Evolutionary conservation across 176 grass and related monocot genomes (phyloP), one percentile per base, ranked within the genome.

Genomic region (Zoysia pacifica): DNA sequence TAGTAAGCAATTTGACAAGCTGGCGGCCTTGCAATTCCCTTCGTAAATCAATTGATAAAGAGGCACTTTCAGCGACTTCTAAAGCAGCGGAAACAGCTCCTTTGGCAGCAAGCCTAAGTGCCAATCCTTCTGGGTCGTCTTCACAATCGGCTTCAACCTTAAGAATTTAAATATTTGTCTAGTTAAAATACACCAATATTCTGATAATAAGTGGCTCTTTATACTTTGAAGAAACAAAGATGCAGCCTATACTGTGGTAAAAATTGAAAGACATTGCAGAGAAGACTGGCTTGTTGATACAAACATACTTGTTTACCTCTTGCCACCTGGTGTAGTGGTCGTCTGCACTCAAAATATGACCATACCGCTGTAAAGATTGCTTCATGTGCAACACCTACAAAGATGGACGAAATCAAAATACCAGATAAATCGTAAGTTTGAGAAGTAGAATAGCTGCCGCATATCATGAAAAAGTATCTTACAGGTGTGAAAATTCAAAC

Each of bases 1-100:
- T 94, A 19, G 90, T 98, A 49, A 98, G 82, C 84, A 98, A 64
- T 62, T 98, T 94, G 79, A 98, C 95, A 64, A 98, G 90, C 45
- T 98, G 95, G 53, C 92, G 89, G 35, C 95, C 95, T 91, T 98
- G 95, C 82, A 98, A 84, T 82, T 98, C 95, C 64, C 95, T 88
- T 70, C 95, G 89, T 65, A 98, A 87, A 85, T 92, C 90, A 79
- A 92, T 90, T 71, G 95, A 92, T 88, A 94, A 79, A 78, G 95
- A 94, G 55, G 95, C 83, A 91, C 91, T 93, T 88, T 98, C 95
- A 86, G 91, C 91, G 37, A 97, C 95, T 76, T 94, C 87, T 76
- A 97, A 65, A 85, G 95, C 95, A 87, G 95, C 95, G 49, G 90
- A 89, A 79, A 97, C 95, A 87, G 91, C 85, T 65, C 95, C 95